Base-by-base conservation (phyloP, 306 rosid genomes). In the Pyrus bretschneideri region DNA sequence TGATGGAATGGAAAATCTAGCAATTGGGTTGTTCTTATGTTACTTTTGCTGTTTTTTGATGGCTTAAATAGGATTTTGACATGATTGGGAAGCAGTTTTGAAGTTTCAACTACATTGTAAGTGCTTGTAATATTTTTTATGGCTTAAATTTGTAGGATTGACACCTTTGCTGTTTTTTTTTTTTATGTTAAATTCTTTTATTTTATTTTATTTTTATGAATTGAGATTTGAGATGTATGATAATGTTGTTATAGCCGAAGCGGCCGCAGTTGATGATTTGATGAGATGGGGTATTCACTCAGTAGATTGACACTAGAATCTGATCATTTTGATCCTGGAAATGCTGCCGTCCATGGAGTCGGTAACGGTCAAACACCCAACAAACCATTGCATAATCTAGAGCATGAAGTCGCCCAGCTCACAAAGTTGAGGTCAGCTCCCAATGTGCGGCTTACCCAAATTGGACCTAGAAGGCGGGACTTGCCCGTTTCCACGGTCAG, bases 231-330 rank as follows among this genome's bases (percentile, higher is more conserved):
- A 51, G 55, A 15, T 49, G 55, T 17, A 51, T 51, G 55, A 51
- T 51, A 51, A 13, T 12, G 22, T 65, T 92, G 85, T 85, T 75
- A 64, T 75, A 69, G 66, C 86, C 25, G 49, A 76, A 15, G 84
- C 76, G 46, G 71, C 76, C 51, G 72, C 82, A 67, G 42, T 79
- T 76, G 88, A 76, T 70, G 83, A 73, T 51, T 78, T 76, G 89
- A 83, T 71, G 80, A 89, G 75, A 95, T 92, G 97, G 98, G 97
- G 52, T 89, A 86, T 80, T 88, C 97, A 76, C 84, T 92, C 88
- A 95, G 96, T 84, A 86, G 93, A 74, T 70, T 89, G 74, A 89
- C 88, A 13, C 72, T 85, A 72, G 95, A 87, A 58, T 83, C 93
- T 15, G 84, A 82, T 40, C 54, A n/a, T 14, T 72, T 71, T 69